Evolutionary conservation across 352 stramenopile genomes (phyloP), one percentile per base, ranked within the genome.

Genomic region (Globisporangium mamillatum): DNA sequence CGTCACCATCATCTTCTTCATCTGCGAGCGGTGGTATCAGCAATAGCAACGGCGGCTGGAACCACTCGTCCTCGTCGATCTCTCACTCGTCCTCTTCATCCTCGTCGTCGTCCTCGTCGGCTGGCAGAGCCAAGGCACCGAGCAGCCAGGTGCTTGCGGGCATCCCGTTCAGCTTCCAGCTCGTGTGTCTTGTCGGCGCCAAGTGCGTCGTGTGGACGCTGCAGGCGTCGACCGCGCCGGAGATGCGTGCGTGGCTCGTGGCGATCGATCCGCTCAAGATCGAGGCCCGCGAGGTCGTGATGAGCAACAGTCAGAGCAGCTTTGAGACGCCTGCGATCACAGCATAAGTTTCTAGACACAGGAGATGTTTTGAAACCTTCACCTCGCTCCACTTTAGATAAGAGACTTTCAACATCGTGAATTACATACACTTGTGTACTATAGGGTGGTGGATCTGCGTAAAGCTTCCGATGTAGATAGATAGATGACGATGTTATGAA

Each of bases 121-220:
- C 4, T 8, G 6, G 12, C 2, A 22, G 20, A 29, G 10, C 9
- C 55, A 61, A 44, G 25, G 56, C 6, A 22, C 25, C 6, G 29
- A 22, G 12, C 10, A 44, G 5, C 20, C 36, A 55, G 1, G 67
- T 63, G 54, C 54, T 72, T 18, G 48, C 41, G 29, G 52, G 66
- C 38, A 68, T 87, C 29, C 82, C 84, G 0, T 93, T 94, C 60
- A 87, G 77, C 20, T 94, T 94, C 63, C 83, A 88, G 64, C 58
- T 94, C 10, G 80, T 91, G 38, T 88, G 75, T 41, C 69, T 85
- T 4, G 66, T 64, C 2, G 78, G 76, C 12, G 54, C 57, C 57
- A 89, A 88, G 64, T 86, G 79, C 29, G 61, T 90, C 0, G 76
- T 93, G 24, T 94, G 87, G 87, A 89, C 81, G 54, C 75, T 93